These are phyloP conservation scores for Ilex asprella DNA, from an alignment of 257 asterid genomes.

Conservation along the genomic window DNA sequence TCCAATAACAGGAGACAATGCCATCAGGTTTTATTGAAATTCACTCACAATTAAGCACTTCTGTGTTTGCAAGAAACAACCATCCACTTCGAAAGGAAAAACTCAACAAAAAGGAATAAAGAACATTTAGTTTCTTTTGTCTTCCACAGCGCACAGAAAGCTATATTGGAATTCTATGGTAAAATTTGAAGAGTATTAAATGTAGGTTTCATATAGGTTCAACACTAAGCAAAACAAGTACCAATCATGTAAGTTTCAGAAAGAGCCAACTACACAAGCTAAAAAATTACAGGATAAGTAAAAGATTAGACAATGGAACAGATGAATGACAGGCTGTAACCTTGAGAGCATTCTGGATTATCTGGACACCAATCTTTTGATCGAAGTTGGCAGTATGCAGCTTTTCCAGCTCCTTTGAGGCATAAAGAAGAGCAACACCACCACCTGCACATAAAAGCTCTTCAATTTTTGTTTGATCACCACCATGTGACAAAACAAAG, in stretches of 20 bases:
- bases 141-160: too few species aligned
- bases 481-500: background rate
- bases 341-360: background rate
- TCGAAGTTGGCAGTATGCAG: background rate
- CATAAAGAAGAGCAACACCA: conserved; percentile 1
- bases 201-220: too few species aligned
- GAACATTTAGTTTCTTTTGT: too few species aligned
- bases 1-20: too few species aligned
- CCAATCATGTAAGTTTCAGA: background rate
- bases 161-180: too few species aligned
- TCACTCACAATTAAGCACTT: too few species aligned
- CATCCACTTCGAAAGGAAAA: too few species aligned
- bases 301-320: background rate
- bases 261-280: background rate
- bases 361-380: conserved; percentile 1
- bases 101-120: too few species aligned
- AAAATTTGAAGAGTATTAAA: too few species aligned
- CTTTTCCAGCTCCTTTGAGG: conserved; percentile 1
- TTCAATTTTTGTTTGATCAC: background rate
- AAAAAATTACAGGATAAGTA: background rate
- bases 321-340: background rate
- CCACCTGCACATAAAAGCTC: background rate
- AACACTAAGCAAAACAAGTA: too few species aligned
- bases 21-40: too few species aligned
- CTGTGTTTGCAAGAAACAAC: too few species aligned